A percentile compares a stretch with the other conserved stretches of the same genome.
Evolutionary conservation across 345 rosid species (phyloP).

Genomic region (Eucalyptus victrix): DNA sequence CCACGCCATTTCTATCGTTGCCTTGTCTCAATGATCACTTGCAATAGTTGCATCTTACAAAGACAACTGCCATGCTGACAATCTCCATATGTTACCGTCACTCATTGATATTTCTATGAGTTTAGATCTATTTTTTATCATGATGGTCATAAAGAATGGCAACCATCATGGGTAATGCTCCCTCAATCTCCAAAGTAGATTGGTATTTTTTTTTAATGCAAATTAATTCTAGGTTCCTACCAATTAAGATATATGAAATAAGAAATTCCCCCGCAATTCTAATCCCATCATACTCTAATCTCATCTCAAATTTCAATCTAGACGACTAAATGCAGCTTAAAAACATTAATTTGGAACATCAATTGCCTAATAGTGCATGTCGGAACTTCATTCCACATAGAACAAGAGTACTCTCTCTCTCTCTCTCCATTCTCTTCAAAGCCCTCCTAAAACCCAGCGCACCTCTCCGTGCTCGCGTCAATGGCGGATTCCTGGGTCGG

Average conservation of each 20-base stretch:
- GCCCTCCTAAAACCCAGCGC: background rate
- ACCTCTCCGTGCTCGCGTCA: background rate
- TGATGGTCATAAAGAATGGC: rapidly evolving
- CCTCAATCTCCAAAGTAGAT: background rate
- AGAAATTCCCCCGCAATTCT: background rate
- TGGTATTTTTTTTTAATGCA: background rate
- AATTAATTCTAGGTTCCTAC: no score
- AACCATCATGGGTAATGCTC: no score
- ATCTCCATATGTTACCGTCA: rapidly evolving
- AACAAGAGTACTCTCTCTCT: background rate
- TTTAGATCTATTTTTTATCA: rapidly evolving
- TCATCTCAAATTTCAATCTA: background rate
- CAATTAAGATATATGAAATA: no score
- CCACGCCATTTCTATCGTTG: no score
- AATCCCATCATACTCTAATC: background rate
- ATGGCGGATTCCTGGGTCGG: background rate
- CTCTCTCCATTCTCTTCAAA: background rate
- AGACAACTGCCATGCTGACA: rapidly evolving
- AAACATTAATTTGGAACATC: background rate
- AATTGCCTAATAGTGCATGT: background rate
- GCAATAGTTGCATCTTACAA: background rate
- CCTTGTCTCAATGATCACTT: background rate
- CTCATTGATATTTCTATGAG: rapidly evolving
- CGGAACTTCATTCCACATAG: background rate
- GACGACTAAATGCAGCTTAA: background rate